Evolutionary conservation across 2,329 filamentous ascomycete genomes (phyloP).

Genomic region (Sodiomyces alkalinus): DNA sequence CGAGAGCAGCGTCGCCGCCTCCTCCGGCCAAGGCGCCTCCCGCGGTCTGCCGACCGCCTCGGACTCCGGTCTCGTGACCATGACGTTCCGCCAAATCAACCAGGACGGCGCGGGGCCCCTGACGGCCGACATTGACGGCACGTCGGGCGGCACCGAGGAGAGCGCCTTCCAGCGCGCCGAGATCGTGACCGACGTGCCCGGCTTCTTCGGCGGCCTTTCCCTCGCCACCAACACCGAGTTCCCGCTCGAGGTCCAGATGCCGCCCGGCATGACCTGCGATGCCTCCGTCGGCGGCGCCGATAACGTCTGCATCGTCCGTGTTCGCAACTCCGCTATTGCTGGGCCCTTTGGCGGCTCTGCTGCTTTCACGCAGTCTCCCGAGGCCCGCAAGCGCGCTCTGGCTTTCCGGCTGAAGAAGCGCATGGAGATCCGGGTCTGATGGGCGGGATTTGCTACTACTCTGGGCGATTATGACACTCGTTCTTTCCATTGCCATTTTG

Average conservation of each 20-base stretch:
- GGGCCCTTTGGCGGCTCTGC: slow-evolving; percentile 53
- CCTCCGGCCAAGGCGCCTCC: slow-evolving; percentile 35
- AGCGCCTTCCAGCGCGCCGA: slow-evolving; percentile 43
- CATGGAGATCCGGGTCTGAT: slow-evolving; percentile 15
- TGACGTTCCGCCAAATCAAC: slow-evolving; percentile 58
- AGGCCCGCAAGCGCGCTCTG: slow-evolving; percentile 45
- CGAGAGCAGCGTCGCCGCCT: slow-evolving; percentile 38
- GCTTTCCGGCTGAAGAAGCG: slow-evolving; percentile 31
- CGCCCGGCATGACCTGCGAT: slow-evolving; percentile 50
- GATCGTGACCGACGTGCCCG: slow-evolving; percentile 46
- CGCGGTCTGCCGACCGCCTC: slow-evolving; percentile 43
- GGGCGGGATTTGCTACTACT: no score
- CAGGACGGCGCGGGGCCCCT: slow-evolving; percentile 54
- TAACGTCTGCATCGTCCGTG: slow-evolving; percentile 50
- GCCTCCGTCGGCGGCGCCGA: slow-evolving; percentile 40
- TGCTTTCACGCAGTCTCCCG: slow-evolving; percentile 46
- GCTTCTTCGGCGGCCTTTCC: slow-evolving; percentile 38
- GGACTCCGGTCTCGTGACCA: slow-evolving; percentile 43
- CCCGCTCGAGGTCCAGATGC: slow-evolving; percentile 49
- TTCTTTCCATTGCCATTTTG: no score
- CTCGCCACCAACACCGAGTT: slow-evolving; percentile 47
- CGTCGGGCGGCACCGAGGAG: slow-evolving; percentile 46
- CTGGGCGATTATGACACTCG: no score
- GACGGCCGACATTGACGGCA: slow-evolving; percentile 42
- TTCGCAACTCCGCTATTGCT: slow-evolving; percentile 45